Percentiles rank a stretch among this genome's conserved stretches.
phyloP scores from a whole-genome alignment of 176 grass and related monocot genomes.

The barley (Hordeum vulgare) region MorexV3_pseudomolecules_assembly NC_058518.1:463439605-463440104 shows the following conservation, averaged over 20 bases:
- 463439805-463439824: background rate
- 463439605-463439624: background rate
- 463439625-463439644: background rate
- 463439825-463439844: background rate
- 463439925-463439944: background rate
- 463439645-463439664: no score
- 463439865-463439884: background rate
- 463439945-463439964: background rate
- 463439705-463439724: background rate
- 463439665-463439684: background rate
- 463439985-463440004: background rate
- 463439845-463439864: background rate
- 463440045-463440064: background rate
- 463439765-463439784: background rate
- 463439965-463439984: background rate
- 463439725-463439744: background rate
- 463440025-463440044: background rate
- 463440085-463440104: background rate
- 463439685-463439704: background rate
- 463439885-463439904: background rate
- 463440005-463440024: background rate
- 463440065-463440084: background rate
- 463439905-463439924: background rate
- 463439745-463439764: background rate
- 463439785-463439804: background rate